These are phyloP conservation scores for Candida coquimbonensis DNA, from an alignment of 805 yeast species.

Conservation along the genomic window DNA sequence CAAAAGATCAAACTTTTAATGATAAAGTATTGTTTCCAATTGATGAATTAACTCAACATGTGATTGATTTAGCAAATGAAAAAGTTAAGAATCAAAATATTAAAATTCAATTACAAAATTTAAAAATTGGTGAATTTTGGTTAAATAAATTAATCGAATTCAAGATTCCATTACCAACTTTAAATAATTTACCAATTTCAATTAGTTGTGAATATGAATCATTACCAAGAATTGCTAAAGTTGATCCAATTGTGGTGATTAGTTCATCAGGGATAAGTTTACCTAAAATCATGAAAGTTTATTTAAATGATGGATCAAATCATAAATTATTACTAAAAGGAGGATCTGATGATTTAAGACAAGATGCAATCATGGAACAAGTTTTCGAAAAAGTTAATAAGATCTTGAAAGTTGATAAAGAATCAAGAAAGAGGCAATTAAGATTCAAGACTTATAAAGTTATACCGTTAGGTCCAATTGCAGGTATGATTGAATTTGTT, in stretches of 20 bases:
- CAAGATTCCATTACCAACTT: constrained; percentile 64
- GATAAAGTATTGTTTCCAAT: constrained; percentile 35
- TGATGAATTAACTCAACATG: constrained; percentile 42
- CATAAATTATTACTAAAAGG: constrained; percentile 69
- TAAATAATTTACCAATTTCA: constrained; percentile 36
- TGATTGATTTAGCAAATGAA: constrained; percentile 44
- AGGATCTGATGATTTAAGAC: constrained; percentile 86
- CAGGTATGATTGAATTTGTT: constrained; percentile 90
- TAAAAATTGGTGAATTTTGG: constrained; percentile 55
- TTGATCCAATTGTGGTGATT: constrained; percentile 43
- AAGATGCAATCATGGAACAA: constrained; percentile 97
- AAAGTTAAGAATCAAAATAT: constrained; percentile 27
- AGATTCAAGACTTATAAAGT: constrained; percentile 81
- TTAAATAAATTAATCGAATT: constrained; percentile 34
- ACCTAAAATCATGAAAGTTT: constrained; percentile 69
- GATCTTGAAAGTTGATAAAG: constrained; percentile 48
- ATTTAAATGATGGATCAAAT: constrained; percentile 47
- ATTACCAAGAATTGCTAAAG: constrained; percentile 39
- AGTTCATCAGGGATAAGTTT: constrained; percentile 81
- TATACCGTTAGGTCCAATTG: constrained; percentile 77
- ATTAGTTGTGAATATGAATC: constrained; percentile 35
- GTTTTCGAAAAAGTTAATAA: constrained; percentile 83
- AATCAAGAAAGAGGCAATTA: constrained; percentile 50
- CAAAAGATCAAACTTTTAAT: constrained; percentile 22
- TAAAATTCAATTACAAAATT: constrained; percentile 24